phyloP scores from a whole-genome alignment of 2,329 filamentous ascomycete species.

The Fusarium heterosporum region DNA sequence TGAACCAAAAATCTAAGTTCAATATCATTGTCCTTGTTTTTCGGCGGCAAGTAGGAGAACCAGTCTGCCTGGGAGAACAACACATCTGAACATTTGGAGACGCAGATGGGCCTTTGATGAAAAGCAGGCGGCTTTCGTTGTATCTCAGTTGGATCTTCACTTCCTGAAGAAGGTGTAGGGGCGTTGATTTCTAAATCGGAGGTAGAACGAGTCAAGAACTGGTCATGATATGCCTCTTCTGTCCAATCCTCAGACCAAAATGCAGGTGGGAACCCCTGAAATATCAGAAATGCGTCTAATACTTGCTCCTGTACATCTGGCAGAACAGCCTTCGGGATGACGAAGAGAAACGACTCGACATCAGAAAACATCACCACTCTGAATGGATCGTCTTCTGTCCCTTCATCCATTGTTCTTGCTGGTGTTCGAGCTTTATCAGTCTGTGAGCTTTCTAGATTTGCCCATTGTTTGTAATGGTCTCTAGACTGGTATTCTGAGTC shows the following conservation, averaged over 20 bases:
- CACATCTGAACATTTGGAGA: constrained; percentile 60
- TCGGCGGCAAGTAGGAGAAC: constrained; percentile 58
- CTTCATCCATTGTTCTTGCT: constrained; percentile 79
- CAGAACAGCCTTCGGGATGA: constrained; percentile 57
- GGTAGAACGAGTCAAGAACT: constrained; percentile 42
- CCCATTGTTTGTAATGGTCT: constrained; percentile 65
- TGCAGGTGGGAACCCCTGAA: constrained; percentile 71
- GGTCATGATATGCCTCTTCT: constrained; percentile 48
- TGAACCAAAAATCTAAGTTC: constrained; percentile 63
- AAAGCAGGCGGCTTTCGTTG: constrained; percentile 49
- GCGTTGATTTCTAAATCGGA: constrained; percentile 5
- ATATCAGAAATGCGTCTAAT: constrained; percentile 77
- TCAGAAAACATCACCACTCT: constrained; percentile 85
- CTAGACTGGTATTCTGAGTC: constrained; percentile 46
- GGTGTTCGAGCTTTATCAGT: constrained; percentile 67
- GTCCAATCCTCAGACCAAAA: constrained; percentile 48
- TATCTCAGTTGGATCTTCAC: constrained; percentile 38
- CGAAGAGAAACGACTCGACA: constrained; percentile 71
- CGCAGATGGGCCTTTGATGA: constrained; percentile 44
- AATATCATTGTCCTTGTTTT: constrained; percentile 39
- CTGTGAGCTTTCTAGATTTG: constrained; percentile 64
- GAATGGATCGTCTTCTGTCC: constrained; percentile 83
- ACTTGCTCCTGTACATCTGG: constrained; percentile 59
- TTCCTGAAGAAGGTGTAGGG: background rate
- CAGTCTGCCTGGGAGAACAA: constrained; percentile 62